Evolutionary conservation across 148 eudicot species (phyloP).

Genomic region (Nepenthes mirabilis): DNA sequence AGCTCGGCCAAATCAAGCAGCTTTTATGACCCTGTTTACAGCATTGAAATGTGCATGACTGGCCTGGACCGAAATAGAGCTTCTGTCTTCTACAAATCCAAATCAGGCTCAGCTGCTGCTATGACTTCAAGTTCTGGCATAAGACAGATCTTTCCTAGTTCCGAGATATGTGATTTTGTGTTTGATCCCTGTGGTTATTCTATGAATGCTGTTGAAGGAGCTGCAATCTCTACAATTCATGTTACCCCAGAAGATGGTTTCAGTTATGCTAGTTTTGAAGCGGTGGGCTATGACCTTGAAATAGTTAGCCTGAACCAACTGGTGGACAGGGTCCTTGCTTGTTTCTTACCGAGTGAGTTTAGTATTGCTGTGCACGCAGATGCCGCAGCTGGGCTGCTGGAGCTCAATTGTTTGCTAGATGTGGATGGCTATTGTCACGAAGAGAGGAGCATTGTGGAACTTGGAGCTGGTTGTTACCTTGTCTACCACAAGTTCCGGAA

Average conservation of each 20-base stretch:
- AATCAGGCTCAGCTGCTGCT: conserved; percentile 35
- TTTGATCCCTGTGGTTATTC: conserved; percentile 95
- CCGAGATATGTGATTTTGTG: conserved; percentile 67
- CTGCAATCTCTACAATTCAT: conserved; percentile 73
- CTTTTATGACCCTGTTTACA: conserved; percentile 36
- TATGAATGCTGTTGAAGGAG: conserved; percentile 77
- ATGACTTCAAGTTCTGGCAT: conserved; percentile 69
- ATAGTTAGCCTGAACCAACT: conserved; percentile 20
- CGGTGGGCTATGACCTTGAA: conserved; percentile 52
- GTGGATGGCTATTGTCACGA: conserved; percentile 36
- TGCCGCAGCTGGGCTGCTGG: conserved; percentile 18
- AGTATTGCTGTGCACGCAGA: conserved; percentile 60
- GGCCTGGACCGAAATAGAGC: conserved; percentile 59
- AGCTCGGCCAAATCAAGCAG: conserved; percentile 31
- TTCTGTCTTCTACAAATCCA: conserved; percentile 56
- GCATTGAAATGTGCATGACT: conserved; percentile 87
- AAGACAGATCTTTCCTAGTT: conserved; percentile 64
- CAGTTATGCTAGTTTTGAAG: conserved; percentile 88
- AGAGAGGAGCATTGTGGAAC: conserved; percentile 38
- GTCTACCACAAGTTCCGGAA: conserved; percentile 61
- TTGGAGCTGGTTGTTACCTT: conserved; percentile 44
- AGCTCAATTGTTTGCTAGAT: conserved; percentile 19
- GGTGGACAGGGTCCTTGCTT: conserved; percentile 58
- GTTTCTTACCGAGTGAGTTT: conserved; percentile 64
- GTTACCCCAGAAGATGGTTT: conserved; percentile 88